Evolutionary conservation across 2,329 filamentous ascomycete species (phyloP).

Genomic region (Microsporum audouinii): DNA sequence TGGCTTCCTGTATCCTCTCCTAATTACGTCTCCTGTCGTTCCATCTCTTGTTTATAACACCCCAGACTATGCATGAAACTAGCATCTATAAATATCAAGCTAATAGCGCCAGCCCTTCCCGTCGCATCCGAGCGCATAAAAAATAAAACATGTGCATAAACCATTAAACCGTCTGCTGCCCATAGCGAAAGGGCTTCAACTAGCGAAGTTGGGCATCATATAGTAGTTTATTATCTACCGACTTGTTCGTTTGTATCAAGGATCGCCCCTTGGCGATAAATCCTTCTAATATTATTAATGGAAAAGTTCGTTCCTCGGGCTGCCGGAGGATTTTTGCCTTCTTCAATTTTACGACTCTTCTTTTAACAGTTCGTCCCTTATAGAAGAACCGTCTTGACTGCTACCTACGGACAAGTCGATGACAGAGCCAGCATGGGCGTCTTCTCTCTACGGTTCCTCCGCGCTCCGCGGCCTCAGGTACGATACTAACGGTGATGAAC

Average conservation of each 20-base stretch:
- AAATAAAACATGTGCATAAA: not conserved
- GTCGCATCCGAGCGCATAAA: not conserved
- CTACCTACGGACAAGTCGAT: not conserved
- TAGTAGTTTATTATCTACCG: not conserved
- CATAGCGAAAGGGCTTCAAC: not conserved
- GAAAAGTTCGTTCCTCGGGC: not conserved
- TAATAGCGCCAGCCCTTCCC: not conserved
- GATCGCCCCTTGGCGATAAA: not conserved
- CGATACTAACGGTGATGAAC: conserved; percentile 9
- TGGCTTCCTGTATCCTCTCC: not conserved
- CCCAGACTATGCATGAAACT: too few relatives aligned
- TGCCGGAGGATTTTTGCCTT: not conserved
- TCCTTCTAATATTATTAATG: not conserved
- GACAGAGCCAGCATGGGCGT: conserved; percentile 24
- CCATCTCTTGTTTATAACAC: not conserved
- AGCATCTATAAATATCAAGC: too few relatives aligned
- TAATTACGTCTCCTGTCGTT: not conserved
- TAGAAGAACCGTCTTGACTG: not conserved
- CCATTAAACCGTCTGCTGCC: not conserved
- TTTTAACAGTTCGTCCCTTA: not conserved
- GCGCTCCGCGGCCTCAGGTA: conserved; percentile 42
- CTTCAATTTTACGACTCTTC: not conserved
- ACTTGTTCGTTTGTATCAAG: not conserved
- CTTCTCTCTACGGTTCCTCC: conserved; percentile 30
- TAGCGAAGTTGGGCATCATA: not conserved